Evolutionary conservation across 2,329 filamentous ascomycete species (phyloP).

Genomic region (Ceratocystis diversiconidia): DNA sequence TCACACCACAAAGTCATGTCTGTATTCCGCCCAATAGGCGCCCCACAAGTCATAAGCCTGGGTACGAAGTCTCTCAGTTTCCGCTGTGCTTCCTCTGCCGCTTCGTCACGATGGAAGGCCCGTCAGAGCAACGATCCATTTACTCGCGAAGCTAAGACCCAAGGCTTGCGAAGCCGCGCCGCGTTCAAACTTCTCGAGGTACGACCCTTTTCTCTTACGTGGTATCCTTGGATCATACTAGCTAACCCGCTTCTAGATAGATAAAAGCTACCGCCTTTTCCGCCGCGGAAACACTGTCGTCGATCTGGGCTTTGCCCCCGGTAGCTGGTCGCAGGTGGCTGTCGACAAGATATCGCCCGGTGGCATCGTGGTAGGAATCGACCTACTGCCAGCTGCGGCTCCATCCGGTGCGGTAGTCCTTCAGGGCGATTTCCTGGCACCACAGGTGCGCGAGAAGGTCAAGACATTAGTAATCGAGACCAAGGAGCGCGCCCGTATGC

Average conservation of each 20-base stretch:
- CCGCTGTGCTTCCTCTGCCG: constrained; percentile 16
- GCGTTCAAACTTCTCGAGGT: constrained; percentile 89
- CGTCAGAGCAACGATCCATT: constrained; percentile 63
- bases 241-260: constrained; percentile 42
- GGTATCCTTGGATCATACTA: neutral
- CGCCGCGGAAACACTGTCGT: constrained; percentile 69
- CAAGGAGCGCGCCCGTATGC: constrained; percentile 22
- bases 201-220: constrained; percentile 13
- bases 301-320: constrained; percentile 72
- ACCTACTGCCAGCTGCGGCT: constrained; percentile 83
- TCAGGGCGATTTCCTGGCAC: constrained; percentile 81
- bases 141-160: constrained; percentile 59
- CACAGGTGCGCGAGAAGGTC: constrained; percentile 59
- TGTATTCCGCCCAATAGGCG: neutral
- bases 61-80: neutral
- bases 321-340: constrained; percentile 67
- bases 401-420: constrained; percentile 86
- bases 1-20: neutral
- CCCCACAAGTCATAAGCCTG: neutral
- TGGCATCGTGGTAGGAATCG: constrained; percentile 77
- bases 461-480: constrained; percentile 58
- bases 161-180: constrained; percentile 74
- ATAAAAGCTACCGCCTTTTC: constrained; percentile 69
- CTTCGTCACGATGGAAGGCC: constrained; percentile 54
- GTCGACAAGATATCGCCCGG: constrained; percentile 59